A percentile compares a stretch with the other conserved stretches of the same genome.
Evolutionary conservation across 148 eudicot genomes (phyloP).

Genomic region (Dianthus caryophyllus): DNA sequence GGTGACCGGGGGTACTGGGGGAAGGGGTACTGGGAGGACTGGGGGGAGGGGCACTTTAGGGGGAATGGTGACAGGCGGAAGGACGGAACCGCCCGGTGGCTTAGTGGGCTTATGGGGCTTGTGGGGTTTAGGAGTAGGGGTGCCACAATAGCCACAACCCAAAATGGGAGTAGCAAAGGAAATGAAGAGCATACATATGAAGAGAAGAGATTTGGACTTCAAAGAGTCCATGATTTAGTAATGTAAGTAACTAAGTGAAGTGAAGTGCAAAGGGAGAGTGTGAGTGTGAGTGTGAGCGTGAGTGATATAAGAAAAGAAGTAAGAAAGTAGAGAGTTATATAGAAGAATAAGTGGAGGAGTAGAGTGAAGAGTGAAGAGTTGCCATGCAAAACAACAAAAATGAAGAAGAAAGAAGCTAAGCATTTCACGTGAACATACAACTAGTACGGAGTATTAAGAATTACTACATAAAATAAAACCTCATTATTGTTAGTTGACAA

Average conservation of each 20-base stretch:
- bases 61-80: constrained; percentile 14
- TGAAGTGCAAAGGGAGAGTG: constrained; percentile 11
- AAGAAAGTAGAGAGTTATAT: constrained; percentile 10
- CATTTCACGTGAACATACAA: constrained; percentile 47
- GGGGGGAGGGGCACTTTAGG: constrained; percentile 16
- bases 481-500: constrained; percentile 50
- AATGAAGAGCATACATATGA: constrained; percentile 62
- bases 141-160: constrained; percentile 51
- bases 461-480: constrained; percentile 27
- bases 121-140: constrained; percentile 22
- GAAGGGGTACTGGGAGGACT: neutral
- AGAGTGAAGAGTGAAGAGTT: neutral
- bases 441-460: neutral
- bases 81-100: neutral
- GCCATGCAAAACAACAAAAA: constrained; percentile 19
- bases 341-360: constrained; percentile 11
- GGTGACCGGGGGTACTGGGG: neutral
- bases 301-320: neutral
- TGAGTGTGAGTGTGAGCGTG: constrained; percentile 2
- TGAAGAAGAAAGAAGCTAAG: constrained; percentile 2
- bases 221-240: constrained; percentile 42
- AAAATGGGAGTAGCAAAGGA: constrained; percentile 53
- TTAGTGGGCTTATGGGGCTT: constrained; percentile 16
- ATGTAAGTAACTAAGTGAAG: neutral
- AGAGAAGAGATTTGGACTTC: constrained; percentile 45